Evolutionary conservation across 345 rosid genomes (phyloP).

Genomic region (Citrus trifoliata): DNA sequence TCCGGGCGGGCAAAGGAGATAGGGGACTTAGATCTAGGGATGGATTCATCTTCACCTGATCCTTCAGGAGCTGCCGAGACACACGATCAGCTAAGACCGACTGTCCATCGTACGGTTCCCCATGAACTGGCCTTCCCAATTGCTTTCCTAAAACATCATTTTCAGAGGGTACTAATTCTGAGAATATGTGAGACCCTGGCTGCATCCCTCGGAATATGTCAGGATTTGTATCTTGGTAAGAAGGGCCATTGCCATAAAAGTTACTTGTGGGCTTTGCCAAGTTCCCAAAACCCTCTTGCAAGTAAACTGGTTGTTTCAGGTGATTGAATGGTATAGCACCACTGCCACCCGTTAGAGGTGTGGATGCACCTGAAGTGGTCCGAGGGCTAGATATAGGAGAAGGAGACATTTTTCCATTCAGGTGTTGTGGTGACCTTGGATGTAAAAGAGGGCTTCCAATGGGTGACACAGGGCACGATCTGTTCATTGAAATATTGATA

Average conservation of each 20-base stretch:
- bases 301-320: slow-evolving; percentile 35
- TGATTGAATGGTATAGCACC: slow-evolving; percentile 51
- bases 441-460: slow-evolving; percentile 58
- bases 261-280: slow-evolving; percentile 32
- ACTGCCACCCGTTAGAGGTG: slow-evolving; percentile 51
- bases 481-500: slow-evolving; percentile 37
- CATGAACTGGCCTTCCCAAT: slow-evolving; percentile 34
- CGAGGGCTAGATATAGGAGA: slow-evolving; percentile 64
- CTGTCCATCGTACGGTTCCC: slow-evolving; percentile 41
- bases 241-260: slow-evolving; percentile 29
- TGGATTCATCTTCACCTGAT: slow-evolving; percentile 36
- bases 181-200: slow-evolving; percentile 36
- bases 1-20: slow-evolving; percentile 34
- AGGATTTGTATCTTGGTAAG: slow-evolving; percentile 39
- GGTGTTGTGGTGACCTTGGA: slow-evolving; percentile 49
- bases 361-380: slow-evolving; percentile 56
- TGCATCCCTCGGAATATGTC: slow-evolving; percentile 47
- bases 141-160: slow-evolving; percentile 36
- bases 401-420: slow-evolving; percentile 61
- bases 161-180: slow-evolving; percentile 36
- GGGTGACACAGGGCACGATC: slow-evolving; percentile 66
- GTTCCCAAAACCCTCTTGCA: slow-evolving; percentile 48
- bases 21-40: slow-evolving; percentile 47
- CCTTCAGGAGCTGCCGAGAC: slow-evolving; percentile 50
- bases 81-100: slow-evolving; percentile 56